Evolutionary conservation across 2,329 filamentous ascomycete genomes (phyloP).

Genomic region (Cryphonectria nitschkei): DNA sequence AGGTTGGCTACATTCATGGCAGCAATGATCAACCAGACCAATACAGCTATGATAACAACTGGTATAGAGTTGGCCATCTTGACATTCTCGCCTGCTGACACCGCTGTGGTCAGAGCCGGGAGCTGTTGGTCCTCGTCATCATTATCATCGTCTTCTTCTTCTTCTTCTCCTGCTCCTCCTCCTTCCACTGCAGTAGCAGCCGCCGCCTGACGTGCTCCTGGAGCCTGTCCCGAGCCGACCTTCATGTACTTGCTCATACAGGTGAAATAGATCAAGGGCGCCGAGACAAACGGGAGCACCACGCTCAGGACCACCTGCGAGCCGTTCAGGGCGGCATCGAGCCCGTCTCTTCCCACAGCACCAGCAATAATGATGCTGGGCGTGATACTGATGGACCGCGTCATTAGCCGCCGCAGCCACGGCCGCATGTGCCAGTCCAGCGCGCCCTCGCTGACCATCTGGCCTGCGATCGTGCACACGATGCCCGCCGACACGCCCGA

Average conservation of each 20-base stretch:
- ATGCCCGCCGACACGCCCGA: conserved; percentile 83
- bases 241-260: conserved; percentile 81
- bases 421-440: conserved; percentile 74
- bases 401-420: conserved; percentile 79
- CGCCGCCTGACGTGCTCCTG: conserved; percentile 34
- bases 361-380: conserved; percentile 84
- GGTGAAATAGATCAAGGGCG: conserved; percentile 85
- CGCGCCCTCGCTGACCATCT: conserved; percentile 87
- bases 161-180: conserved; percentile 30
- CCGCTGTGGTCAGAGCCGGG: conserved; percentile 34
- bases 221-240: conserved; percentile 52
- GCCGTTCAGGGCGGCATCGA: conserved; percentile 73
- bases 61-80: conserved; percentile 77
- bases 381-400: conserved; percentile 77
- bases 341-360: conserved; percentile 71
- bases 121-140: conserved; percentile 61
- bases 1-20: conserved; percentile 71
- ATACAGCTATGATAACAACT: conserved; percentile 43
- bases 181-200: conserved; percentile 31
- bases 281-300: conserved; percentile 80
- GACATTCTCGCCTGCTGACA: conserved; percentile 35
- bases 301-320: conserved; percentile 79
- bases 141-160: conserved; percentile 30
- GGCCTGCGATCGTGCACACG: conserved; percentile 85
- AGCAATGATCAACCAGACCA: conserved; percentile 65